Base-by-base conservation (phyloP, 805 yeast genomes). In the Peterozyma xylosa region DNA sequence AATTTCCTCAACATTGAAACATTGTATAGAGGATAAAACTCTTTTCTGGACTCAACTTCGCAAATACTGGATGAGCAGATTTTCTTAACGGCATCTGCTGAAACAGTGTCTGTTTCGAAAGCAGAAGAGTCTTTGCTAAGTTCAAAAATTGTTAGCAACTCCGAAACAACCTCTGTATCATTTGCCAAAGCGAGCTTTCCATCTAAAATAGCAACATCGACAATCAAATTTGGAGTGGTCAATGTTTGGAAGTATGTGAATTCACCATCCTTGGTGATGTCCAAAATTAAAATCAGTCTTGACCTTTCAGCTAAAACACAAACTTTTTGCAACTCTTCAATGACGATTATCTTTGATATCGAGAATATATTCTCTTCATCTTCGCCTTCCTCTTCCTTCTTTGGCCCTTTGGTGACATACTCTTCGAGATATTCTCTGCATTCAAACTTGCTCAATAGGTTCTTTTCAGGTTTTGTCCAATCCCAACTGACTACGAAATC, bases 401-500 rank as follows among this genome's bases (percentile, higher is more conserved):
- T 13, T 32, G 27, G 27, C 27, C 7, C 27, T 21, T 21, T 21
- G 27, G 27, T 21, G 27, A 21, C 27, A 21, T 21, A 21, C 4
- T 21, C 27, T 21, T 21, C 27, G 7, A 32, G 13, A 14, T 32
- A 5, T 32, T 32, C 34, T 32, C 15, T 32, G 9, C 13, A 13
- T 11, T 32, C 34, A 32, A 32, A 32, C 15, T 14, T 32, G 34
- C 13, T 13, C 13, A 32, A 14, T 5, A 32, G 15, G 34, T 14
- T 13, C 14, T 32, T 14, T 5, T 32, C 15, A 14, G 34, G 15
- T 32, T 32, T 32, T 11, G 34, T 13, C 34, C 34, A 89, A 48
- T 86, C 71, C 97, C 98, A 91, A 15, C 79, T 58, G 47, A 75
- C 69, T 11, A 93, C 55, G 51, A 62, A 78, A 42, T 76, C 78